These are phyloP conservation scores for Jacaranda copaia DNA, from an alignment of 257 asterid genomes.

Conservation along the genomic window DNA sequence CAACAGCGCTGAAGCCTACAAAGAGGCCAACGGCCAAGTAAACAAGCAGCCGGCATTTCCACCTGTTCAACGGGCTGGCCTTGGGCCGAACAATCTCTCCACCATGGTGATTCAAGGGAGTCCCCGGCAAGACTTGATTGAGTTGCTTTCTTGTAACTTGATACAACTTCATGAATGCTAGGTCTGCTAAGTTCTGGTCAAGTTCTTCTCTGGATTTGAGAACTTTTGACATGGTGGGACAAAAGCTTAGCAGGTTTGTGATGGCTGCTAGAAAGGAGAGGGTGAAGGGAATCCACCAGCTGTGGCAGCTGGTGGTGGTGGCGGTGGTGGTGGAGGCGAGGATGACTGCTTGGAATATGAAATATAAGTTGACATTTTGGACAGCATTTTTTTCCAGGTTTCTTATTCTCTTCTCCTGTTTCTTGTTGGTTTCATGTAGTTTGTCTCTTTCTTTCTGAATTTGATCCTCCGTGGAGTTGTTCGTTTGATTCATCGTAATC, in stretches of 20 bases:
- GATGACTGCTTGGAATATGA: slow-evolving; percentile 63
- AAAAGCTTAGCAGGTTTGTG: slow-evolving; percentile 44
- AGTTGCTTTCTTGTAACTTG: slow-evolving; percentile 37
- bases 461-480: slow-evolving; percentile 24
- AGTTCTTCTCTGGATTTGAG: slow-evolving; percentile 49
- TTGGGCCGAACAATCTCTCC: slow-evolving; percentile 48
- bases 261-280: slow-evolving; percentile 55
- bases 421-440: slow-evolving; percentile 43
- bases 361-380: slow-evolving; percentile 59
- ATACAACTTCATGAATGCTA: slow-evolving; percentile 45
- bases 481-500: slow-evolving; percentile 35
- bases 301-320: slow-evolving; percentile 41
- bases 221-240: slow-evolving; percentile 33
- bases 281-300: slow-evolving; percentile 60
- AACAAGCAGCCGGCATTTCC: slow-evolving; percentile 42
- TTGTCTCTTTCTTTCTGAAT: slow-evolving; percentile 41
- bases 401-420: slow-evolving; percentile 48
- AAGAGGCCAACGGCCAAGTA: slow-evolving; percentile 41
- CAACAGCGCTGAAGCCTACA: slow-evolving; percentile 46
- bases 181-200: slow-evolving; percentile 49
- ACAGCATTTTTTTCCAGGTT: slow-evolving; percentile 50
- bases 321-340: slow-evolving; percentile 48
- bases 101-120: slow-evolving; percentile 29
- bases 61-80: slow-evolving; percentile 24
- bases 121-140: slow-evolving; percentile 48